Evolutionary conservation across 371 early-diverging fungal species (phyloP).

Genomic region (Batrachochytrium dendrobatidis): DNA sequence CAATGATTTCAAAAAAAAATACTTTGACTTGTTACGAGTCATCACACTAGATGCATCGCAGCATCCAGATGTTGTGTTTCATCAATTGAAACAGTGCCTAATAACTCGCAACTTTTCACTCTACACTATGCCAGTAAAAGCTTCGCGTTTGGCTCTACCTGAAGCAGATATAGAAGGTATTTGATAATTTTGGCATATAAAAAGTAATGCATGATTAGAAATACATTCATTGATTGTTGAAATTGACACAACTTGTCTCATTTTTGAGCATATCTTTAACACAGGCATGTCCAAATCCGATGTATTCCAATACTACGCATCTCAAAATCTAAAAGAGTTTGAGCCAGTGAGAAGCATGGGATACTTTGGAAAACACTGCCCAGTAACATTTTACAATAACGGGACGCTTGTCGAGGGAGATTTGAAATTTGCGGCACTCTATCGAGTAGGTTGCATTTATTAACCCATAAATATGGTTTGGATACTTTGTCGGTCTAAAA

Average conservation of each 20-base stretch:
- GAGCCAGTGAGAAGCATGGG: constrained; percentile 35
- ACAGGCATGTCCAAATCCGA: constrained; percentile 26
- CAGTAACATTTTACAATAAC: constrained; percentile 24
- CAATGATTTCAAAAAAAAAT: constrained; percentile 5
- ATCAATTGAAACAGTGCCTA: constrained; percentile 19
- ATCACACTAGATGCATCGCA: constrained; percentile 32
- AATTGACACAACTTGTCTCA: background rate
- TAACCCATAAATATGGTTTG: background rate
- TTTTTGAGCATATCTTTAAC: background rate
- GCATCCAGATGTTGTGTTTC: constrained; percentile 31
- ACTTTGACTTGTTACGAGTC: constrained; percentile 21
- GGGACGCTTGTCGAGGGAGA: constrained; percentile 13
- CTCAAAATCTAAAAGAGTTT: constrained; percentile 22
- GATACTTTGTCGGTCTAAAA: background rate
- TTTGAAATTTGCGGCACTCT: constrained; percentile 19
- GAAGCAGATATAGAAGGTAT: constrained; percentile 27
- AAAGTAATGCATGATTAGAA: background rate
- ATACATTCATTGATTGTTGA: constrained; percentile 4
- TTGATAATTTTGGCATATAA: background rate
- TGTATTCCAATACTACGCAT: constrained; percentile 17
- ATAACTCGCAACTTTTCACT: constrained; percentile 23
- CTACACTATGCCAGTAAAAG: constrained; percentile 9
- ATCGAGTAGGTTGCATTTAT: constrained; percentile 19
- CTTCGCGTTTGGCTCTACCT: constrained; percentile 16
- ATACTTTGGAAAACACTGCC: constrained; percentile 30